phyloP scores from a whole-genome alignment of 345 rosid species.

The Brassica carinata region DNA sequence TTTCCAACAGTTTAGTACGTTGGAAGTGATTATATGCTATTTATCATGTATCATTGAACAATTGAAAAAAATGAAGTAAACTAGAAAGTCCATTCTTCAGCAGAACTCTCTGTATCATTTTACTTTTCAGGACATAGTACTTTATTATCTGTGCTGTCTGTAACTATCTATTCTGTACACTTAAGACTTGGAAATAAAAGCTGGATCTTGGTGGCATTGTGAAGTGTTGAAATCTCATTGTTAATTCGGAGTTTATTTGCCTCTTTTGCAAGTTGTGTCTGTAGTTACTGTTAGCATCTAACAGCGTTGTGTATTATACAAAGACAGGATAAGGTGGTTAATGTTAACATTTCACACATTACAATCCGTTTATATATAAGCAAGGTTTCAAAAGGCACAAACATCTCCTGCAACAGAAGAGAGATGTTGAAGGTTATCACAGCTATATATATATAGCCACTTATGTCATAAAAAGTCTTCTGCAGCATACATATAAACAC shows the following conservation, averaged over 20 bases:
- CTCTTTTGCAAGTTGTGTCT: not conserved
- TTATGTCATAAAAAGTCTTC: constrained; percentile 27
- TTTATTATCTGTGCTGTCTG: constrained; percentile 4
- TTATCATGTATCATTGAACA: constrained; percentile 9
- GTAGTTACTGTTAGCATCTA: not conserved
- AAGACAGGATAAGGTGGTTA: not conserved
- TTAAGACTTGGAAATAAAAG: constrained; percentile 8
- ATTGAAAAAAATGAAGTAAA: constrained; percentile 4
- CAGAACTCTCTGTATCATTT: constrained; percentile 22
- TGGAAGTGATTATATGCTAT: constrained; percentile 4
- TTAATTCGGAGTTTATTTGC: not conserved
- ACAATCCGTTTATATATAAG: constrained; percentile 23
- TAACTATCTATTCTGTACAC: constrained; percentile 16
- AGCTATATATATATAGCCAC: constrained; percentile 14
- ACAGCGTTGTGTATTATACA: not conserved
- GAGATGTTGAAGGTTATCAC: not conserved
- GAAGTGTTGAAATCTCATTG: not conserved
- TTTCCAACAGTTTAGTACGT: not conserved
- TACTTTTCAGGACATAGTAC: constrained; percentile 22
- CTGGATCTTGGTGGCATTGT: constrained; percentile 6
- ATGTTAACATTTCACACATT: constrained; percentile 7
- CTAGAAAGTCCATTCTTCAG: constrained; percentile 28
- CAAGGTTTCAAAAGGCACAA: constrained; percentile 20
- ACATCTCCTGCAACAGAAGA: constrained; percentile 16
- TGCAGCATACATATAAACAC: constrained; percentile 24